Base-by-base conservation (phyloP, 352 stramenopile species). In the Globisporangium paroecandrum region DNA sequence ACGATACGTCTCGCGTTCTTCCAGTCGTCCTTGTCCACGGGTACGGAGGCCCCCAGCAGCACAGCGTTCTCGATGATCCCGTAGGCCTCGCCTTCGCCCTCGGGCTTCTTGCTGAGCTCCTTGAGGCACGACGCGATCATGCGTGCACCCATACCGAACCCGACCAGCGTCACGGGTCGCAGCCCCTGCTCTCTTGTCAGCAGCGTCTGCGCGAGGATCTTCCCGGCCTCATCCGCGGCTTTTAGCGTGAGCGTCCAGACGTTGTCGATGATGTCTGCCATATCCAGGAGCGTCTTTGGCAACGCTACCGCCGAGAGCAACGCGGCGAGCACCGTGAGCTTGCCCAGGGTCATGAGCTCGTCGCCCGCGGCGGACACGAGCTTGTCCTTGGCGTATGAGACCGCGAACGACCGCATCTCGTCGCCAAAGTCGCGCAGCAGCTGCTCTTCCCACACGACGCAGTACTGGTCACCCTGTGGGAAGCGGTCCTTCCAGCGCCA, bases 51-150 rank as follows among this genome's bases (percentile, higher is more conserved):
- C 7, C 93, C 93, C 2, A 98, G 77, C 1, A 98, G 38, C 29
- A 97, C 83, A 2, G 83, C 91, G 65, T 94, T 95, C 51, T 98
- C 91, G 8, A 98, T 77, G 55, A 97, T 92, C 20, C 89, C 88
- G 57, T 68, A 83, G 18, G 81, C 82, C 41, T 79, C 70, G 24
- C 55, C 55, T 20, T 89, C 79, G 24, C 55, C 55, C n/a, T 89
- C 79, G 1, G 71, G 69, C 22, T 70, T 77, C 66, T 89, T 84
- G 6, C 85, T 82, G 34, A 98, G 72, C 59, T 94, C 79, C 65
- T 97, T 96, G 43, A 98, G 73, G 57, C 91, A 98, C 29, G 89
- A 83, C 34, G 95, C 89, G 49, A 98, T 93, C 25, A 98, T 58
- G n/a, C 93, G 75, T 1, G 89, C 93, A 22, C 93, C 93, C 78